Base-by-base conservation (phyloP, 164 flowering plant species). In the Brasenia schreberi region DNA sequence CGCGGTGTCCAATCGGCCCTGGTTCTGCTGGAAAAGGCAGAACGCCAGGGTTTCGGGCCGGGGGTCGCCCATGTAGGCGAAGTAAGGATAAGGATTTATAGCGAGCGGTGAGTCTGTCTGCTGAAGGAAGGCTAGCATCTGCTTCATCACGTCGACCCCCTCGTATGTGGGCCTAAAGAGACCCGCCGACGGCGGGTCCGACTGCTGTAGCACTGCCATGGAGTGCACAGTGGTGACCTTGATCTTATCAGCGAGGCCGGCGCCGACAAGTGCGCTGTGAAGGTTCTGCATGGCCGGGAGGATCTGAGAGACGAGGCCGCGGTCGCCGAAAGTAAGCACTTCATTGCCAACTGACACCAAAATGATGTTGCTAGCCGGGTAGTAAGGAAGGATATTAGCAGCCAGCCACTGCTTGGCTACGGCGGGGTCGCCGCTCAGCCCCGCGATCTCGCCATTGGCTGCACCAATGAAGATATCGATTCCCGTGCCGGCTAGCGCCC, bases 181-280 rank as follows among this genome's bases (percentile, higher is more conserved):
- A 4, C 96, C 96, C 4, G 94, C 64, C 10, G 94, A 87, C 0
- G 99, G 99, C 12, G 99, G 97, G 7, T 82, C 96, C 19, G 99
- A 91, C 65, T 79, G 86, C 49, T 67, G 63, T 66, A 94, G 70
- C 59, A 91, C 82, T 0, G 96, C 76, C 97, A 91, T 89, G 5
- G 96, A 73, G 69, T 95, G 94, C 12, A 92, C 97, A n/a, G 97
- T 85, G 4, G 99, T 86, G 62, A 92, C 87, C 86, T 84, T 83
- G 66, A 89, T 75, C 79, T 87, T 87, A 17, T 87, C 96, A 2
- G 84, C 87, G 6, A 90, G 73, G 11, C 80, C 78, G 14, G 68
- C 88, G 0, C 74, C 67, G 7, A 77, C 72, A 61, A 93, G 82
- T 62, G 98, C 89, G 12, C 74, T 82, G 65, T 88, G 89, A 66